phyloP scores from a whole-genome alignment of 176 grass and related monocot genomes.

The Carex cristatella region DNA sequence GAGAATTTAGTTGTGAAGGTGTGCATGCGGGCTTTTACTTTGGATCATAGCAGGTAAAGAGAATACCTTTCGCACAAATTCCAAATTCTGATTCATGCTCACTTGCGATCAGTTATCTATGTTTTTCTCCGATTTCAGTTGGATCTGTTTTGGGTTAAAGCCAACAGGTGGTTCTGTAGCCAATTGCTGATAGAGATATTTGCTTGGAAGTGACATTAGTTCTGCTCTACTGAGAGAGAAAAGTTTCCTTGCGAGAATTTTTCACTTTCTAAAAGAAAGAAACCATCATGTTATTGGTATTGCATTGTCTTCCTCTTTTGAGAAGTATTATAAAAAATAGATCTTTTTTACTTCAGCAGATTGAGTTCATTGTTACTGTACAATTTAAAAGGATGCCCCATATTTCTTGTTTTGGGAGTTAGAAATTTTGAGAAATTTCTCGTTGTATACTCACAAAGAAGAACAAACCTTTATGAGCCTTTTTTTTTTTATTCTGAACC shows the following conservation, averaged over 20 bases:
- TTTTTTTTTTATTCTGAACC: neutral
- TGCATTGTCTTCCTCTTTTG: slow-evolving; percentile 6
- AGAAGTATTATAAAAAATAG: neutral
- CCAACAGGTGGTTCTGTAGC: neutral
- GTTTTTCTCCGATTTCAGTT: neutral
- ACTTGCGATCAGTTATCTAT: neutral
- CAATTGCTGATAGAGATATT: neutral
- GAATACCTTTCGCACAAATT: neutral
- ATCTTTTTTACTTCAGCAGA: neutral
- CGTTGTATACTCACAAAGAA: neutral
- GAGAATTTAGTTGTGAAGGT: neutral
- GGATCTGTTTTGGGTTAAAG: slow-evolving; percentile 9
- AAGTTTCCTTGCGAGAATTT: neutral
- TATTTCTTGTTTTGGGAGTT: neutral
- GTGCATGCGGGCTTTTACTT: neutral
- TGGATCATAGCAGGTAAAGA: slow-evolving; percentile 20
- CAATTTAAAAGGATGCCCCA: neutral
- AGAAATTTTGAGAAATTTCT: neutral
- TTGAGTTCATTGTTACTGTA: neutral
- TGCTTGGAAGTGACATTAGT: neutral
- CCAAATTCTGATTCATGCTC: neutral
- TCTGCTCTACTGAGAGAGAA: neutral
- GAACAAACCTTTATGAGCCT: neutral
- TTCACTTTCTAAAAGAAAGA: neutral
- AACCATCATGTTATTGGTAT: neutral